Evolutionary conservation across 441 rosid genomes (phyloP).

Genomic region (Flueggea neowawraea): DNA sequence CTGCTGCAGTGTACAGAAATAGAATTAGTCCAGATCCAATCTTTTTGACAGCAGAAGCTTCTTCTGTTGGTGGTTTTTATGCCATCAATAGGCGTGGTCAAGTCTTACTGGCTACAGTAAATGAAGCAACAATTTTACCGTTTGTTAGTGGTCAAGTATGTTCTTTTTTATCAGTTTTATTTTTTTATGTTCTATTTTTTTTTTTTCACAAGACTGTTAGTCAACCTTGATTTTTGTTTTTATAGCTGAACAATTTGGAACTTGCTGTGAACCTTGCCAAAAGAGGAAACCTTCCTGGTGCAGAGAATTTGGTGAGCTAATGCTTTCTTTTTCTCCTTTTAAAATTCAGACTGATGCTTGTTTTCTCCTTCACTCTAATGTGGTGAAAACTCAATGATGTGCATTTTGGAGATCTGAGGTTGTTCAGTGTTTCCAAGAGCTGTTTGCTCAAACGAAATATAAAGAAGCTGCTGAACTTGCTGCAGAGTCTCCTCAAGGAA

Average conservation of each 20-base stretch:
- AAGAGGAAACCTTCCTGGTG: conserved; percentile 99
- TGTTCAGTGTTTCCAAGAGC: conserved; percentile 98
- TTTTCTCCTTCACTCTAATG: background rate
- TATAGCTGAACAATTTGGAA: conserved; percentile 92
- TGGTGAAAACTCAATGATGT: conserved; percentile 17
- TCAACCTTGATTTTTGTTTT: conserved; percentile 9
- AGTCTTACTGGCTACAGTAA: conserved; percentile 91
- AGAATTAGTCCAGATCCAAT: conserved; percentile 99
- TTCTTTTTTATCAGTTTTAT: conserved; percentile 3
- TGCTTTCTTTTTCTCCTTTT: background rate
- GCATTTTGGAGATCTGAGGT: conserved; percentile 51
- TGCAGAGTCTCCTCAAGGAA: conserved; percentile 99
- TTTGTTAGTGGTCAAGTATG: conserved; percentile 98
- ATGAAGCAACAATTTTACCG: conserved; percentile 93
- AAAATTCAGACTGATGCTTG: background rate
- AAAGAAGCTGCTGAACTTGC: conserved; percentile 99
- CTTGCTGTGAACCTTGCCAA: conserved; percentile 98
- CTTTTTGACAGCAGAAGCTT: conserved; percentile 96
- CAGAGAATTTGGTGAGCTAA: conserved; percentile 83
- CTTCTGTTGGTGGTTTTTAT: conserved; percentile 90
- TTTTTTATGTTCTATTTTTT: conserved; percentile 2
- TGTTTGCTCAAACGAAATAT: conserved; percentile 98
- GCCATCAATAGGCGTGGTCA: conserved; percentile 99
- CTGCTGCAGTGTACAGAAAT: conserved; percentile 97
- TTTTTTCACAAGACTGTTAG: no score